Evolutionary conservation across 768 basidiomycete species (phyloP).

Genomic region (Tephrocybe sp.): DNA sequence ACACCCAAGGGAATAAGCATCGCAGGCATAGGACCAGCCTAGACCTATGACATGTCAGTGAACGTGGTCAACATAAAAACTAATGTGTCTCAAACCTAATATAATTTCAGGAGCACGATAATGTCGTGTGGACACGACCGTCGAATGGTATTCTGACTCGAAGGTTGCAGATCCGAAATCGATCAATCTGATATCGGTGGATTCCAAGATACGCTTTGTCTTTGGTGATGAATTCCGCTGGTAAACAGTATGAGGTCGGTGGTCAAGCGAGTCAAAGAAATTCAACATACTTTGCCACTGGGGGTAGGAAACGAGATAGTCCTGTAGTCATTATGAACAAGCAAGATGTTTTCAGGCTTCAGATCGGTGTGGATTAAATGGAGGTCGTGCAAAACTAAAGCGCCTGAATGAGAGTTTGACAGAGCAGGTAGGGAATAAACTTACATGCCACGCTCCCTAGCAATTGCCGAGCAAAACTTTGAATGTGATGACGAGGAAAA

Average conservation of each 20-base stretch:
- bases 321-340: slow-evolving; percentile 81
- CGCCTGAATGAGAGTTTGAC: slow-evolving; percentile 8
- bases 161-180: slow-evolving; percentile 99
- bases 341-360: slow-evolving; percentile 97
- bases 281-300: slow-evolving; percentile 52
- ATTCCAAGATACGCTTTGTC: slow-evolving; percentile 74
- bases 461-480: slow-evolving; percentile 90
- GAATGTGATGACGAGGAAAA: slow-evolving; percentile 95
- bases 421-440: slow-evolving; percentile 28
- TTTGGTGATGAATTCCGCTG: slow-evolving; percentile 67
- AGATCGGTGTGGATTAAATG: slow-evolving; percentile 96
- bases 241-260: not conserved
- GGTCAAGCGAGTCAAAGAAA: slow-evolving; percentile 13
- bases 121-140: slow-evolving; percentile 96
- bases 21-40: slow-evolving; percentile 98
- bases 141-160: slow-evolving; percentile 96
- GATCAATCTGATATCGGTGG: slow-evolving; percentile 92
- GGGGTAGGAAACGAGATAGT: slow-evolving; percentile 55
- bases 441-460: slow-evolving; percentile 91
- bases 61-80: not conserved
- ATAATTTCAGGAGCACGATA: slow-evolving; percentile 99
- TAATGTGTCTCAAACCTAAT: slow-evolving; percentile 56
- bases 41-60: slow-evolving; percentile 54
- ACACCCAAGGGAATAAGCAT: slow-evolving; percentile 97
- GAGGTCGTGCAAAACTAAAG: slow-evolving; percentile 82